A percentile compares a stretch with the other conserved stretches of the same genome.
phyloP scores from a whole-genome alignment of 2,329 filamentous ascomycete genomes.

The Lojkania enalia region DNA sequence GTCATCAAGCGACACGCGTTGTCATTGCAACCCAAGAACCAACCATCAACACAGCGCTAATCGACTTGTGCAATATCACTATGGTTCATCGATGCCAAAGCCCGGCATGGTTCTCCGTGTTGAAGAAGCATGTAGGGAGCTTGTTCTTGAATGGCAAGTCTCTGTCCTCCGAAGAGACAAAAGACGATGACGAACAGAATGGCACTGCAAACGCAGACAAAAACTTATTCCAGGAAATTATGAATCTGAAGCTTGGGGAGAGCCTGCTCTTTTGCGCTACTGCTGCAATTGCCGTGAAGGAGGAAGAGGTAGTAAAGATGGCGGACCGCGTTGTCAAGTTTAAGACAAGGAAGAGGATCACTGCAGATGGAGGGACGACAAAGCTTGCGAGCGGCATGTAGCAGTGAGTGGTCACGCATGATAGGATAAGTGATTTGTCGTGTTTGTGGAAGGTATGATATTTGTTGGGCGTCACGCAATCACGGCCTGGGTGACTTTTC shows the following conservation, averaged over 20 bases:
- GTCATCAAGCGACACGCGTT: slow-evolving; percentile 66
- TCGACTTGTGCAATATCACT: slow-evolving; percentile 70
- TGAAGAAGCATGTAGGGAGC: slow-evolving; percentile 54
- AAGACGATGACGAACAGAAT: no score
- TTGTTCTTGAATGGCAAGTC: slow-evolving; percentile 21
- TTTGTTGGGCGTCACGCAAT: no score
- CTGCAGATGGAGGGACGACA: slow-evolving; percentile 47
- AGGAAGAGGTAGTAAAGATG: slow-evolving; percentile 6
- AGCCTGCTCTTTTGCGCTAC: slow-evolving; percentile 54
- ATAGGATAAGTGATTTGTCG: no score
- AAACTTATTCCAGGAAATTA: slow-evolving; percentile 50
- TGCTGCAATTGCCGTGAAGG: slow-evolving; percentile 24
- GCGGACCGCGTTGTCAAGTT: slow-evolving; percentile 35
- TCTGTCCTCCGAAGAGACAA: neutral
- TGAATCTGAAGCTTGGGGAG: slow-evolving; percentile 51
- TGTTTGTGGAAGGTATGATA: no score
- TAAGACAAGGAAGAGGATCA: slow-evolving; percentile 46
- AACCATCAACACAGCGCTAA: slow-evolving; percentile 65
- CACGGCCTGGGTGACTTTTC: no score
- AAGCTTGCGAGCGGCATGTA: neutral
- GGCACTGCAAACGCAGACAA: slow-evolving; percentile 12
- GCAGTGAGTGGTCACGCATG: no score
- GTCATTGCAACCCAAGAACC: slow-evolving; percentile 77
- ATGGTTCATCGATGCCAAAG: slow-evolving; percentile 72
- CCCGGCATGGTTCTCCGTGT: slow-evolving; percentile 61